These are phyloP conservation scores for Boletus bicolor DNA, from an alignment of 768 basidiomycete species.

Conservation along the genomic window DNA sequence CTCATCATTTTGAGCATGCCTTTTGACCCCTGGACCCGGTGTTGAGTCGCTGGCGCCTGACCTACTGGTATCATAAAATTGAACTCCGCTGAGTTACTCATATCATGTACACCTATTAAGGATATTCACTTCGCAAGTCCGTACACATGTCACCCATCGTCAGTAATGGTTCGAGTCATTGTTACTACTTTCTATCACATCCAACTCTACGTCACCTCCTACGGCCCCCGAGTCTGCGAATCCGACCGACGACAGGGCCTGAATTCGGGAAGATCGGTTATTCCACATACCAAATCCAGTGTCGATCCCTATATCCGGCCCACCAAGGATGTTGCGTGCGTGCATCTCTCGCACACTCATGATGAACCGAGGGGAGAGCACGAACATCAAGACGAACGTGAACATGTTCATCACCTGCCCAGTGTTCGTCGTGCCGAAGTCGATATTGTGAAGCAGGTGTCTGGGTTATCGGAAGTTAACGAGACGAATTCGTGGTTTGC, in stretches of 20 bases:
- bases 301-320: slow-evolving; percentile 2
- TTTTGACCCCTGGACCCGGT: background rate
- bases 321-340: background rate
- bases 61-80: background rate
- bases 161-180: too few species aligned
- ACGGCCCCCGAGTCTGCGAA: background rate
- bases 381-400: slow-evolving; percentile 1
- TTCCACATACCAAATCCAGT: slow-evolving; percentile 12
- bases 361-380: slow-evolving; percentile 19
- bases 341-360: slow-evolving; percentile 15
- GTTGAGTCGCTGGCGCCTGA: too few species aligned
- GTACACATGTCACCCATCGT: background rate
- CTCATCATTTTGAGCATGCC: background rate
- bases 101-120: background rate
- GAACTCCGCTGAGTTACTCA: background rate
- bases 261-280: background rate
- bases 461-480: background rate
- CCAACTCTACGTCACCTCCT: slow-evolving; percentile 7
- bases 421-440: background rate
- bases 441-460: slow-evolving; percentile 10
- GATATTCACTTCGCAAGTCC: background rate
- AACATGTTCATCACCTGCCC: background rate
- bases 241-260: background rate
- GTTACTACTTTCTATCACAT: background rate
- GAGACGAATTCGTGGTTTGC: background rate